Evolutionary conservation across 345 rosid species (phyloP).

Genomic region (Hibiscus mutabilis): DNA sequence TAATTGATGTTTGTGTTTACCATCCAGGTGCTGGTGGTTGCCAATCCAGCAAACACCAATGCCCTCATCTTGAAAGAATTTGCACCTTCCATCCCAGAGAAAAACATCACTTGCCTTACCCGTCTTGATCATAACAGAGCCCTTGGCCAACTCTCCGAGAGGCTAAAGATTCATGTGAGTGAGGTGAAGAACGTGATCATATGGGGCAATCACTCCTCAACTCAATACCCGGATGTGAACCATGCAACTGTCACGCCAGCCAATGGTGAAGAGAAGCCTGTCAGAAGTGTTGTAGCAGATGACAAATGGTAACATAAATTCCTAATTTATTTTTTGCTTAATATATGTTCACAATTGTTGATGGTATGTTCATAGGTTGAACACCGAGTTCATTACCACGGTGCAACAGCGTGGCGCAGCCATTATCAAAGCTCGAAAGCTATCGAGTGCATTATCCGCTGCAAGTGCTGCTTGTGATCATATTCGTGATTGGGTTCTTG

Average conservation of each 20-base stretch:
- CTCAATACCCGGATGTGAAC: slow-evolving; percentile 78
- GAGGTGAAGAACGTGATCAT: slow-evolving; percentile 65
- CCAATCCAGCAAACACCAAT: no score
- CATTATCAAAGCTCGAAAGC: slow-evolving; percentile 53
- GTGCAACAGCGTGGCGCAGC: slow-evolving; percentile 76
- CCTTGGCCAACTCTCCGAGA: slow-evolving; percentile 59
- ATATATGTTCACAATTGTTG: not conserved
- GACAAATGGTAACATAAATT: slow-evolving; percentile 41
- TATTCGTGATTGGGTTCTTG: slow-evolving; percentile 74
- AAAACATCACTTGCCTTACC: slow-evolving; percentile 77
- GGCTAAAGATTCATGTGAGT: slow-evolving; percentile 41
- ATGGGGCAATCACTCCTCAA: slow-evolving; percentile 90
- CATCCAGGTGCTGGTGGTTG: slow-evolving; percentile 55
- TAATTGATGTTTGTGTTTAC: not conserved
- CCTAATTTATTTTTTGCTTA: no score
- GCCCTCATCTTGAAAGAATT: no score
- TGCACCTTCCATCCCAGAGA: no score
- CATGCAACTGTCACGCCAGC: slow-evolving; percentile 46
- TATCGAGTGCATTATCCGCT: slow-evolving; percentile 73
- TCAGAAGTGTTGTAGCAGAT: slow-evolving; percentile 42
- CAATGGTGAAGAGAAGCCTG: slow-evolving; percentile 33
- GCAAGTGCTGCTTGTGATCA: slow-evolving; percentile 91
- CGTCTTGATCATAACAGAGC: slow-evolving; percentile 87
- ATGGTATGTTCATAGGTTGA: slow-evolving; percentile 28
- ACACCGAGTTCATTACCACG: slow-evolving; percentile 43